Evolutionary conservation across 345 rosid genomes (phyloP).

Genomic region (Hevea brasiliensis): DNA sequence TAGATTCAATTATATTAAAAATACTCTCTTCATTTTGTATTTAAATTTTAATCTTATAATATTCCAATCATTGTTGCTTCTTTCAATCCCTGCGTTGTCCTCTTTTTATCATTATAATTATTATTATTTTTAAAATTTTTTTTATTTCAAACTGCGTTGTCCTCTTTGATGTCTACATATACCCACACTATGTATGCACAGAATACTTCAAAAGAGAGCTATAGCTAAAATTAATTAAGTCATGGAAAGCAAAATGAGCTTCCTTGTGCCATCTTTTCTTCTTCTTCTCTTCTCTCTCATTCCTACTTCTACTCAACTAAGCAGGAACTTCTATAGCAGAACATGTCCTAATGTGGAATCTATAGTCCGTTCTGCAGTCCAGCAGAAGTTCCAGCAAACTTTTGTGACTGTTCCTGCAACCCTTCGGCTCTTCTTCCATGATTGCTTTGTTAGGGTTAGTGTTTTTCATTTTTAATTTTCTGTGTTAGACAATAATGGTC

Average conservation of each 20-base stretch:
- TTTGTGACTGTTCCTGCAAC: conserved; percentile 60
- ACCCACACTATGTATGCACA: no score
- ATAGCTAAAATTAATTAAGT: neutral
- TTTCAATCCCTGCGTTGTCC: no score
- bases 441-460: conserved; percentile 60
- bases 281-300: conserved; percentile 1
- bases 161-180: no score
- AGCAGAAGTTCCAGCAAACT: conserved; percentile 54
- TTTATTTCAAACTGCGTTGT: no score
- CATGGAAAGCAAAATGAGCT: conserved; percentile 25
- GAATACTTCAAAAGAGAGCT: no score
- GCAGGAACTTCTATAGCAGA: conserved; percentile 38
- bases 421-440: conserved; percentile 65
- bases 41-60: neutral
- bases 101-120: no score
- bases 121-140: no score
- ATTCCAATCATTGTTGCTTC: neutral
- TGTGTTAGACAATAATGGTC: no score
- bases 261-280: neutral
- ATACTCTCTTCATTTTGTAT: no score
- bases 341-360: conserved; percentile 62
- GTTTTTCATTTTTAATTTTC: neutral
- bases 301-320: conserved; percentile 40
- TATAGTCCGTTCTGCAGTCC: conserved; percentile 53
- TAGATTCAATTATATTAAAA: no score